Conservation (phyloP, 306 rosid species). For the Citrullus colocynthis region DNA sequence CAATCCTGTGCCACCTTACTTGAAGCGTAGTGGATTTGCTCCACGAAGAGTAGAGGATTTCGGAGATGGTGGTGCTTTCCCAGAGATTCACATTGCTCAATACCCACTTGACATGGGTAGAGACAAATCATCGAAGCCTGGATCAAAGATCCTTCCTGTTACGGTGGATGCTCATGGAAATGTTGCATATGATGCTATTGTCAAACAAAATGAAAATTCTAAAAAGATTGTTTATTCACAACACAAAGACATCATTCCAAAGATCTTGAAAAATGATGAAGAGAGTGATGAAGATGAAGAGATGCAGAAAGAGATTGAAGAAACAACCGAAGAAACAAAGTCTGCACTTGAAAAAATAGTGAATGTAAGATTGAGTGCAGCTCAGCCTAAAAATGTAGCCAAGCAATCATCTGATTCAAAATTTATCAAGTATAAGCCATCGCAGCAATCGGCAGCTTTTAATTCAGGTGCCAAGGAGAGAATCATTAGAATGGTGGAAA, state of each 20-base stretch:
- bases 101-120: slow-evolving; percentile 89
- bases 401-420: slow-evolving; percentile 54
- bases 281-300: slow-evolving; percentile 43
- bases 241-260: slow-evolving; percentile 61
- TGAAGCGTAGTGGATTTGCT: slow-evolving; percentile 64
- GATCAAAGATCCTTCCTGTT: slow-evolving; percentile 62
- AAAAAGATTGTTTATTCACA: slow-evolving; percentile 69
- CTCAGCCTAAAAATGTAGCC: slow-evolving; percentile 76
- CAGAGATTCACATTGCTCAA: slow-evolving; percentile 82
- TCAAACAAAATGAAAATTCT: slow-evolving; percentile 71
- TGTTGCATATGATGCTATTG: slow-evolving; percentile 79
- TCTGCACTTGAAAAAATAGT: slow-evolving; percentile 83
- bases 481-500: slow-evolving; percentile 80
- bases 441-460: slow-evolving; percentile 70
- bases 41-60: slow-evolving; percentile 76
- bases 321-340: slow-evolving; percentile 63
- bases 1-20: slow-evolving; percentile 56
- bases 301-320: slow-evolving; percentile 48
- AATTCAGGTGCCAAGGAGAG: slow-evolving; percentile 85
- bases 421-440: slow-evolving; percentile 78
- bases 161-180: slow-evolving; percentile 74
- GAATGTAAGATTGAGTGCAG: slow-evolving; percentile 67
- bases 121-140: slow-evolving; percentile 37
- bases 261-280: slow-evolving; percentile 44
- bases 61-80: slow-evolving; percentile 88